Evolutionary conservation across 164 flowering plant species (phyloP).

Genomic region (Magnolia kwangsiensis): DNA sequence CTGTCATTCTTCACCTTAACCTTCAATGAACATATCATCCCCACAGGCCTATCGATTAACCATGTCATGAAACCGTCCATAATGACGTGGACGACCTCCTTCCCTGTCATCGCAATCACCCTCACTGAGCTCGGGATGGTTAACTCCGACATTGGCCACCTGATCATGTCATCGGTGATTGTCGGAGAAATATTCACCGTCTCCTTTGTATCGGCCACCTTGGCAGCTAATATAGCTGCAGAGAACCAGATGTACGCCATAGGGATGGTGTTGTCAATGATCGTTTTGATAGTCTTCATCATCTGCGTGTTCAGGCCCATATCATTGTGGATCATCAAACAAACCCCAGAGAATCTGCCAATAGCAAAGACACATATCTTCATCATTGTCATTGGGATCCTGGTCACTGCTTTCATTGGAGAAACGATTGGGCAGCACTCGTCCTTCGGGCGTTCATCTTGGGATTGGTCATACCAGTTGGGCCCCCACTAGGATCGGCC

Average conservation of each 20-base stretch:
- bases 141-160: conserved; percentile 55
- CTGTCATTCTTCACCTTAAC: background rate
- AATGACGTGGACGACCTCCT: conserved; percentile 31
- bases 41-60: background rate
- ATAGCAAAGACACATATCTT: conserved; percentile 32
- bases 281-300: background rate
- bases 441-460: background rate
- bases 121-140: conserved; percentile 56
- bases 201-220: conserved; percentile 6
- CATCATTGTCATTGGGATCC: conserved; percentile 26
- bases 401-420: conserved; percentile 16
- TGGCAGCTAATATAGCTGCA: conserved; percentile 6
- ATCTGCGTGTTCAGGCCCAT: conserved; percentile 13
- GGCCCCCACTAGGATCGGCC: conserved; percentile 37
- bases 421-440: background rate
- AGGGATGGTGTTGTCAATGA: conserved; percentile 24
- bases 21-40: background rate
- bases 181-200: conserved; percentile 29
- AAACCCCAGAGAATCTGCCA: conserved; percentile 47
- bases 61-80: too few relatives aligned
- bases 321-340: conserved; percentile 29
- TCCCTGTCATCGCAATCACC: conserved; percentile 43
- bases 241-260: conserved; percentile 21
- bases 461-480: background rate
- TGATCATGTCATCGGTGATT: conserved; percentile 35